These are phyloP conservation scores for Evernia prunastri DNA, from an alignment of 495 filamentous ascomycete species.

Conservation along the genomic window DNA sequence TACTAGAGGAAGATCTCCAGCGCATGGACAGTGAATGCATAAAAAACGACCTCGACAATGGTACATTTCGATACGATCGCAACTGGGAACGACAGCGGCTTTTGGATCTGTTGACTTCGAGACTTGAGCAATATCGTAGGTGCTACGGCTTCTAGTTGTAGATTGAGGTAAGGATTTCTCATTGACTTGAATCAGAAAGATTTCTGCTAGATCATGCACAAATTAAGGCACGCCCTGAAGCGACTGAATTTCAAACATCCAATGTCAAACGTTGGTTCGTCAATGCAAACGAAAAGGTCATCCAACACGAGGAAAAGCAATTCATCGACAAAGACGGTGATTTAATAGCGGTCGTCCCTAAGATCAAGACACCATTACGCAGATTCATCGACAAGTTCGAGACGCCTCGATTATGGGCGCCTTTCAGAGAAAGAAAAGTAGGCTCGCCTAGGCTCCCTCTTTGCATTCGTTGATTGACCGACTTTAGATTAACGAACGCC, in stretches of 20 bases:
- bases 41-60: conserved; percentile 25
- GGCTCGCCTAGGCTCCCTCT: not conserved
- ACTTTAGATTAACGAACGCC: conserved; percentile 12
- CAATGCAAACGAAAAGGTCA: conserved; percentile 23
- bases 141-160: not conserved
- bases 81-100: conserved; percentile 17
- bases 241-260: conserved; percentile 13
- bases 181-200: conserved; percentile 21
- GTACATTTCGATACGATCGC: conserved; percentile 31
- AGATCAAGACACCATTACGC: conserved; percentile 27
- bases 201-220: conserved; percentile 28
- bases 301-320: conserved; percentile 23
- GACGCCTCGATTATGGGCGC: not conserved
- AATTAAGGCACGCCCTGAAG: conserved; percentile 21
- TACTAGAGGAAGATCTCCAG: conserved; percentile 14
- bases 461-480: not conserved
- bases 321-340: conserved; percentile 29
- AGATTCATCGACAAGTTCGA: conserved; percentile 28
- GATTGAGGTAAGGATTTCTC: not conserved
- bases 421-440: conserved; percentile 5
- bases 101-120: conserved; percentile 21
- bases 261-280: conserved; percentile 29
- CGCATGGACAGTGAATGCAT: conserved; percentile 13
- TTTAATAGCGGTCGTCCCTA: conserved; percentile 26
- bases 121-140: conserved; percentile 24